These are phyloP conservation scores for Alternaria longipes DNA, from an alignment of 2,329 filamentous ascomycete species.

Conservation along the genomic window DNA sequence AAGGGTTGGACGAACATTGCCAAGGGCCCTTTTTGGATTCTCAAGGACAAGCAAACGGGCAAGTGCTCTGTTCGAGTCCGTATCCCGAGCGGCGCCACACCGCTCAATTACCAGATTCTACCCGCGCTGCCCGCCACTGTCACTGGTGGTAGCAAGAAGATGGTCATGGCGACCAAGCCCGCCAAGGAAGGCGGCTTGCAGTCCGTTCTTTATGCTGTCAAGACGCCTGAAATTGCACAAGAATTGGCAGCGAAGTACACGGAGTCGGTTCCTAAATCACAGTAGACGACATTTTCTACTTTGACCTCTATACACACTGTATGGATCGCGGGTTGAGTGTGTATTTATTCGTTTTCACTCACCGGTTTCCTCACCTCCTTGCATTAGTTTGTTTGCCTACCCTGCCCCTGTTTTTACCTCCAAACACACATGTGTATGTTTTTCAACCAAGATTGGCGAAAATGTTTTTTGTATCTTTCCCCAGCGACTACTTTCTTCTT, in stretches of 20 bases:
- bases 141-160: constrained; percentile 40
- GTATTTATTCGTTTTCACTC: not conserved
- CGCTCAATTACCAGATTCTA: constrained; percentile 46
- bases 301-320: not conserved
- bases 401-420: not conserved
- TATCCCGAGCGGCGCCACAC: constrained; percentile 40
- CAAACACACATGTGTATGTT: constrained; percentile 8
- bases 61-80: constrained; percentile 47
- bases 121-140: constrained; percentile 35
- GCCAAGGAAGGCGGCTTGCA: constrained; percentile 37
- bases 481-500: constrained; percentile 6
- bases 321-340: not conserved
- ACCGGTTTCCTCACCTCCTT: not conserved
- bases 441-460: constrained; percentile 24
- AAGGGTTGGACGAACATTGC: constrained; percentile 46
- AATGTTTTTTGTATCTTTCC: constrained; percentile 12
- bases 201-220: constrained; percentile 38
- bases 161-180: constrained; percentile 37
- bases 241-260: constrained; percentile 45
- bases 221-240: constrained; percentile 40
- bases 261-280: constrained; percentile 30
- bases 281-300: constrained; percentile 12
- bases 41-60: constrained; percentile 48
- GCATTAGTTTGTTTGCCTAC: not conserved
- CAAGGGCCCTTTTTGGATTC: constrained; percentile 47